Conservation (phyloP, 192 early-diverging fungal genomes). For the Geranomyces michiganensis region DNA sequence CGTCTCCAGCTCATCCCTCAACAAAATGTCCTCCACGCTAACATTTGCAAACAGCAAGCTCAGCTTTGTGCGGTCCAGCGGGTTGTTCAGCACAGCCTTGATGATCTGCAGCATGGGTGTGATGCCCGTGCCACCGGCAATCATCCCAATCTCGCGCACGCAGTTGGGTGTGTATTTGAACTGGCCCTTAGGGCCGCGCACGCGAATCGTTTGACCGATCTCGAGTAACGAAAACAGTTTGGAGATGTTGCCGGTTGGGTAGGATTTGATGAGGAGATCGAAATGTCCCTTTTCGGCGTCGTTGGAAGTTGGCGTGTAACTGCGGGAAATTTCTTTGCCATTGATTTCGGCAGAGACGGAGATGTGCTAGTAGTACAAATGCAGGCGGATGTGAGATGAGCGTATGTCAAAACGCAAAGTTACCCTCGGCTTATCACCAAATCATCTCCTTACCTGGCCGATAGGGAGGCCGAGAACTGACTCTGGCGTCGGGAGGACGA, state of each 20-base stretch:
- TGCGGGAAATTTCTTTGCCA: conserved; percentile 81
- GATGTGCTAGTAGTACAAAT: conserved; percentile 65
- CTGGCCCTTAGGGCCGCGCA: conserved; percentile 88
- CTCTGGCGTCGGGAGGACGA: conserved; percentile 72
- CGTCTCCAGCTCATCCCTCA: conserved; percentile 79
- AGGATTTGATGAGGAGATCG: conserved; percentile 91
- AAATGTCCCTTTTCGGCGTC: conserved; percentile 86
- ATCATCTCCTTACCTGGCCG: conserved; percentile 62
- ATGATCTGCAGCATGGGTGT: conserved; percentile 97
- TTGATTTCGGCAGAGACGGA: conserved; percentile 81
- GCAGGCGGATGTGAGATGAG: background rate
- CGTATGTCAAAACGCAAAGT: background rate
- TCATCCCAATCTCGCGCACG: conserved; percentile 80
- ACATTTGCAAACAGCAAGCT: conserved; percentile 94
- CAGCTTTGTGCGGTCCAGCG: conserved; percentile 82
- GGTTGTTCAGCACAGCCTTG: conserved; percentile 81
- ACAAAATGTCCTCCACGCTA: conserved; percentile 83
- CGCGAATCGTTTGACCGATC: conserved; percentile 73
- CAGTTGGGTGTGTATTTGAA: conserved; percentile 87
- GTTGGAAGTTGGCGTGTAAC: conserved; percentile 88
- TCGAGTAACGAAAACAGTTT: conserved; percentile 68
- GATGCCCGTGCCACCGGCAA: conserved; percentile 92
- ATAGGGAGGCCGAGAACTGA: conserved; percentile 83
- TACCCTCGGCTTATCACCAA: too few relatives aligned
- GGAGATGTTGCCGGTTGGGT: conserved; percentile 78